A percentile compares a stretch with the other conserved stretches of the same genome.
Evolutionary conservation across 2,329 filamentous ascomycete genomes (phyloP).

Genomic region (Fusarium sp.): DNA sequence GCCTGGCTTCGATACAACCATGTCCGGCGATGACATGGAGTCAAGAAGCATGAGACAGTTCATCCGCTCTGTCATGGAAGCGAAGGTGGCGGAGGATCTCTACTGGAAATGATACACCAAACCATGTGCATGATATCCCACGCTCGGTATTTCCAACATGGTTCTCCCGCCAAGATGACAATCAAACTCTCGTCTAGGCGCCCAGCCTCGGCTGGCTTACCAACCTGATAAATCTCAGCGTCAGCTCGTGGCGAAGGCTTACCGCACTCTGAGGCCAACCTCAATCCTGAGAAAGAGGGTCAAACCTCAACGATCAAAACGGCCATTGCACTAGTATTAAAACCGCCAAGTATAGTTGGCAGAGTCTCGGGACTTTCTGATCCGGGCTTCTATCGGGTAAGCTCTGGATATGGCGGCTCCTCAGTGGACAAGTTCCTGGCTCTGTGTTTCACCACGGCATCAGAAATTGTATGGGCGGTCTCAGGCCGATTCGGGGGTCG

Average conservation of each 20-base stretch:
- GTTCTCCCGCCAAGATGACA: conserved; percentile 23
- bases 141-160: conserved; percentile 9
- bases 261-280: conserved; percentile 26
- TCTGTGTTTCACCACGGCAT: conserved; percentile 34
- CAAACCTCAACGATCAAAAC: conserved; percentile 25
- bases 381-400: conserved; percentile 27
- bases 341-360: conserved; percentile 23
- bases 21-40: conserved; percentile 56
- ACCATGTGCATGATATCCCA: conserved; percentile 14
- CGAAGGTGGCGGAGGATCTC: conserved; percentile 63
- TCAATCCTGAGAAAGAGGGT: conserved; percentile 26
- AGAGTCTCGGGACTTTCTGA: conserved; percentile 12
- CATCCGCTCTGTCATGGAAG: conserved; percentile 69
- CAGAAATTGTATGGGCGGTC: conserved; percentile 23
- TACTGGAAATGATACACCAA: conserved; percentile 63
- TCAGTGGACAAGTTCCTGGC: conserved; percentile 19
- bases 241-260: conserved; percentile 18
- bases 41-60: conserved; percentile 67
- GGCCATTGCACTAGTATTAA: conserved; percentile 9
- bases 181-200: conserved; percentile 31
- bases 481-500: conserved; percentile 17
- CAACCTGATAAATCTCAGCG: conserved; percentile 19
- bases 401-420: conserved; percentile 19
- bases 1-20: conserved; percentile 54
- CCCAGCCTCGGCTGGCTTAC: conserved; percentile 20